Percentiles rank a stretch among this genome's conserved stretches.
These are phyloP conservation scores for Protostelium mycophagum DNA, from an alignment of 78 protist species.

Conservation along the genomic window DNA sequence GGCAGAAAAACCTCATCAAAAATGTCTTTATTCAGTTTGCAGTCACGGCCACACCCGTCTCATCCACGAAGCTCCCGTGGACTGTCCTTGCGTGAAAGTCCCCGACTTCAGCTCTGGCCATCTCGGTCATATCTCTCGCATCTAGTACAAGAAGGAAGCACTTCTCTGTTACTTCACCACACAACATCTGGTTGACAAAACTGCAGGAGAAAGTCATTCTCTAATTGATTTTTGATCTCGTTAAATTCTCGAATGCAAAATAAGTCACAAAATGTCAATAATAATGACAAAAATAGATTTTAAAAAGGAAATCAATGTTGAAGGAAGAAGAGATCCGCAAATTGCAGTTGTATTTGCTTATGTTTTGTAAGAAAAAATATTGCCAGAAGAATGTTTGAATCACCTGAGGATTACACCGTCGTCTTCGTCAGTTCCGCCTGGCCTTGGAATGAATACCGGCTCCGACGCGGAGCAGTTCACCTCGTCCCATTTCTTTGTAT, in stretches of 20 bases:
- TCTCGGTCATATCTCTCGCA: background rate
- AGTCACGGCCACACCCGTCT: background rate
- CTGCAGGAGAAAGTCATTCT: no score
- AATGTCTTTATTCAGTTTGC: no score
- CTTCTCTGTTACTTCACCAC: background rate
- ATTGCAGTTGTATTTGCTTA: no score
- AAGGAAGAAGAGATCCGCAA: no score
- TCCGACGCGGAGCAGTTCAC: background rate
- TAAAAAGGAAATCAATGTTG: no score
- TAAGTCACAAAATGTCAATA: no score
- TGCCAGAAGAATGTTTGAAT: no score
- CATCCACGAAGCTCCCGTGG: background rate
- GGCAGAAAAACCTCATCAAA: no score
- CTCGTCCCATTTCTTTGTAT: background rate
- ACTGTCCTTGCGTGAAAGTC: background rate
- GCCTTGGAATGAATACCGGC: background rate
- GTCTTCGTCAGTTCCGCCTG: background rate
- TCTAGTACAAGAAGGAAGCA: background rate
- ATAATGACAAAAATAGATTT: no score
- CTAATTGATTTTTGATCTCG: no score
- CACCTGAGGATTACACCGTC: background rate
- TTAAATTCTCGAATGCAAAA: no score
- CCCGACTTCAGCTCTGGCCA: background rate
- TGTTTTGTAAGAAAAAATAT: no score
- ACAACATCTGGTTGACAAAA: background rate